Percentiles rank a stretch among this genome's conserved stretches.
Evolutionary conservation across 768 basidiomycete species (phyloP).

Genomic region (Termitomyces sp.): DNA sequence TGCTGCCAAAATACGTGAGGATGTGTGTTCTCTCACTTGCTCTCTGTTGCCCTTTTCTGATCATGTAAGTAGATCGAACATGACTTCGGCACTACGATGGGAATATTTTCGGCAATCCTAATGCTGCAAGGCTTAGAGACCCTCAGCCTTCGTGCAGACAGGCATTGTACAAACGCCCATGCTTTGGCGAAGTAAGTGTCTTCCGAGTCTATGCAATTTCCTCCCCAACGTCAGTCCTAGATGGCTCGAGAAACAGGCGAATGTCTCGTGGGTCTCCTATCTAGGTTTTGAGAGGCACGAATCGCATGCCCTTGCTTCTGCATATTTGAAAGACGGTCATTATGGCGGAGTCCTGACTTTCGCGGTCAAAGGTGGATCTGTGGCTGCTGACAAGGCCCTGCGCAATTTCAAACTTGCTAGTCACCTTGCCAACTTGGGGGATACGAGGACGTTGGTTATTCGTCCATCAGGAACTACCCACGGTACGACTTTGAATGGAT

Average conservation of each 20-base stretch:
- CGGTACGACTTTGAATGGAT: not conserved
- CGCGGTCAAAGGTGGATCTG: constrained; percentile 30
- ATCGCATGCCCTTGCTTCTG: constrained; percentile 30
- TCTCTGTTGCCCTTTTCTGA: not conserved
- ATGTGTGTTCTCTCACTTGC: not conserved
- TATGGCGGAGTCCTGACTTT: constrained; percentile 38
- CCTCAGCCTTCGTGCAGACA: constrained; percentile 62
- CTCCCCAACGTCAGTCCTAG: constrained; percentile 7
- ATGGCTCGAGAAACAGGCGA: constrained; percentile 29
- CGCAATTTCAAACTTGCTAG: constrained; percentile 33
- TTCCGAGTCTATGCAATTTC: not conserved
- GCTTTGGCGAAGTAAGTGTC: constrained; percentile 49
- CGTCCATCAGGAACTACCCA: constrained; percentile 1
- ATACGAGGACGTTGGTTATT: constrained; percentile 4
- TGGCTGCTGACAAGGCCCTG: constrained; percentile 26
- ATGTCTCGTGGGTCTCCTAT: constrained; percentile 37
- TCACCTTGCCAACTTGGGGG: constrained; percentile 27
- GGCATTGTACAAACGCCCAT: constrained; percentile 71
- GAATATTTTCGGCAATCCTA: not conserved
- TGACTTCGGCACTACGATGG: not conserved
- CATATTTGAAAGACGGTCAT: constrained; percentile 21
- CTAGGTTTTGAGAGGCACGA: constrained; percentile 32
- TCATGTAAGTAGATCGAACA: constrained; percentile 14
- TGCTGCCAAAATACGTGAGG: constrained; percentile 1
- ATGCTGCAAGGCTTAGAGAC: constrained; percentile 51